These are phyloP conservation scores for Jamesozyma piceae DNA, from an alignment of 805 yeast genomes.

Conservation along the genomic window DNA sequence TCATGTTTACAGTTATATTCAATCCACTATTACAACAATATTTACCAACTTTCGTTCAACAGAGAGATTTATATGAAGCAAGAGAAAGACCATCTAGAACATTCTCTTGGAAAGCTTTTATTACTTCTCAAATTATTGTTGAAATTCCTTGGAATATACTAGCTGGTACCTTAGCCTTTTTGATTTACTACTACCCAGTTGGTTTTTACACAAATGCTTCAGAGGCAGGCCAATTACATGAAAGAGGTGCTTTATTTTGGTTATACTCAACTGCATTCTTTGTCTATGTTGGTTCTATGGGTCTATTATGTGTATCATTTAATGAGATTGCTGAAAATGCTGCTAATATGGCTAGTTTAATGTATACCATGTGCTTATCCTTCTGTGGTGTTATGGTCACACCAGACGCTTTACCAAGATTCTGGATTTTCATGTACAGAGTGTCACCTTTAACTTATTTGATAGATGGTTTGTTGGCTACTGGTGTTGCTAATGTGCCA, in stretches of 20 bases:
- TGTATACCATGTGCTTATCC: conserved; percentile 53
- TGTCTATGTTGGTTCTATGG: conserved; percentile 49
- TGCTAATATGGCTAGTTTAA: conserved; percentile 47
- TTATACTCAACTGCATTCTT: conserved; percentile 38
- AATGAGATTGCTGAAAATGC: conserved; percentile 52
- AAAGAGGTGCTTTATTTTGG: conserved; percentile 51
- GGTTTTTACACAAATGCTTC: conserved; percentile 56
- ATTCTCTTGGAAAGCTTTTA: conserved; percentile 55
- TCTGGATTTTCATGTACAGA: conserved; percentile 75
- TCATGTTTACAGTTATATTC: conserved; percentile 54
- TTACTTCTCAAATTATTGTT: conserved; percentile 50
- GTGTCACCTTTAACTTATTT: too few species aligned
- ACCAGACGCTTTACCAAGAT: conserved; percentile 50
- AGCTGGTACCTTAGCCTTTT: conserved; percentile 51
- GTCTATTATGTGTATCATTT: conserved; percentile 50
- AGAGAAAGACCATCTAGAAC: conserved; percentile 69
- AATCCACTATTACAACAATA: conserved; percentile 53
- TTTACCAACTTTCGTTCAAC: conserved; percentile 50
- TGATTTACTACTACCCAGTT: conserved; percentile 65
- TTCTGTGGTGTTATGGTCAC: conserved; percentile 73
- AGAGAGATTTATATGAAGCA: conserved; percentile 59
- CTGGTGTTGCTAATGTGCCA: conserved; percentile 43
- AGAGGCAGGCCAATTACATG: conserved; percentile 37
- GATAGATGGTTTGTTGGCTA: too few species aligned
- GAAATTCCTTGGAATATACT: conserved; percentile 59